Evolutionary conservation across 768 basidiomycete species (phyloP).

Genomic region (Sarcodon aspratus): DNA sequence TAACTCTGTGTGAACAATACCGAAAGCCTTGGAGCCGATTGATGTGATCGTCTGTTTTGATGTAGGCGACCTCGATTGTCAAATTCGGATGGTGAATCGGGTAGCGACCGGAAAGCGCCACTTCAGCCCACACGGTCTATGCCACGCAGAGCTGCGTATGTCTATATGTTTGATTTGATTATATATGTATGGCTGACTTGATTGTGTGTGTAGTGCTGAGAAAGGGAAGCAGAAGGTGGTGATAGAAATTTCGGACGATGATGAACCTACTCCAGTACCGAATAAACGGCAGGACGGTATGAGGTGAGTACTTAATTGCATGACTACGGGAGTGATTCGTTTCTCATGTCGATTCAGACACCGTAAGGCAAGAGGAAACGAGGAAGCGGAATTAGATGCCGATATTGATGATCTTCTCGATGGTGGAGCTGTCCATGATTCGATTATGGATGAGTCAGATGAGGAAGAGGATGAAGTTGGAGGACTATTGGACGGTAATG

Average conservation of each 20-base stretch:
- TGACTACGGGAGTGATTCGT: not conserved
- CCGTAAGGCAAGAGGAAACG: not conserved
- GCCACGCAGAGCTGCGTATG: slow-evolving; percentile 53
- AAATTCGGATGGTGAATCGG: slow-evolving; percentile 33
- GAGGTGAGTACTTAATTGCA: slow-evolving; percentile 9
- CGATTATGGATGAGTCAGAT: slow-evolving; percentile 37
- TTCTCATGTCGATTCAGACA: not conserved
- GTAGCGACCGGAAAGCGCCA: slow-evolving; percentile 27
- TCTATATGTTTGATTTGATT: slow-evolving; percentile 2
- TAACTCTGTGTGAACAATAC: too few relatives aligned
- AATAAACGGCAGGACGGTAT: slow-evolving; percentile 6
- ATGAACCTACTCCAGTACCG: slow-evolving; percentile 7
- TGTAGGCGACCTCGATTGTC: slow-evolving; percentile 47
- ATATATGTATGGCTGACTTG: too few relatives aligned
- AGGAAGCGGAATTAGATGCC: slow-evolving; percentile 6
- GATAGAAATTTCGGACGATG: slow-evolving; percentile 16
- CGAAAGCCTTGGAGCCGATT: slow-evolving; percentile 18
- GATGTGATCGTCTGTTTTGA: not conserved
- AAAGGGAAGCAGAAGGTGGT: slow-evolving; percentile 25
- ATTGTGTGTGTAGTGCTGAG: too few relatives aligned
- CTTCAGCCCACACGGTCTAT: slow-evolving; percentile 36
- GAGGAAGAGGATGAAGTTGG: slow-evolving; percentile 29
- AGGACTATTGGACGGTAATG: not conserved
- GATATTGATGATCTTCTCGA: slow-evolving; percentile 6
- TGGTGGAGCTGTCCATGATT: slow-evolving; percentile 17